Conservation (phyloP, 305 asterid genomes). For the Fraxinus sp. region DNA sequence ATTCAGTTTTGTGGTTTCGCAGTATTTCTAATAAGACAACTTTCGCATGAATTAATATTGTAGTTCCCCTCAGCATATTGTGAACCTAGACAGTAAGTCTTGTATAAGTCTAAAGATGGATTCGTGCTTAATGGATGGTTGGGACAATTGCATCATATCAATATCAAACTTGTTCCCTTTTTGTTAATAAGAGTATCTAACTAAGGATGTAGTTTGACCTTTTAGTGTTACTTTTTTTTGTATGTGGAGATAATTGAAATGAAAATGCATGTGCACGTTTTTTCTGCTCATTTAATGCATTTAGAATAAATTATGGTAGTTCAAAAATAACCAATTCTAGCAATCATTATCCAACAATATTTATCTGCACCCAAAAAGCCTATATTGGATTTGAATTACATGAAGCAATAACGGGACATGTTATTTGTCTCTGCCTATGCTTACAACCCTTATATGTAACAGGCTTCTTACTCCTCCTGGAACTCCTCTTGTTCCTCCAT, state of each 20-base stretch:
- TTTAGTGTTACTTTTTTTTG: neutral
- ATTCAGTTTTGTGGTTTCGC: neutral
- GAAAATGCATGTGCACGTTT: neutral
- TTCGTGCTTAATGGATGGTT: conserved; percentile 8
- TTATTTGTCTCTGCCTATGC: neutral
- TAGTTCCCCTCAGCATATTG: neutral
- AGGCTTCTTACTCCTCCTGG: conserved; percentile 99
- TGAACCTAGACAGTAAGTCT: neutral
- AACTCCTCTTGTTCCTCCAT: conserved; percentile 81
- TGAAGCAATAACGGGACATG: neutral
- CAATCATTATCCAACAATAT: neutral
- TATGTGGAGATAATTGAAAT: neutral
- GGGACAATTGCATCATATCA: neutral
- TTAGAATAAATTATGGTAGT: neutral
- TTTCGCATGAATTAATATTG: neutral
- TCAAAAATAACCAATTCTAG: neutral
- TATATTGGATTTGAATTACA: neutral
- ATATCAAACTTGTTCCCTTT: neutral
- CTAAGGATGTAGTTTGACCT: neutral
- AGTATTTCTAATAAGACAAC: neutral
- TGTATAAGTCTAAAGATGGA: conserved; percentile 6
- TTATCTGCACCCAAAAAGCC: neutral
- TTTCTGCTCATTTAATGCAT: neutral
- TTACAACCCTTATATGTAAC: conserved; percentile 11
- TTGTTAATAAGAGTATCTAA: neutral